Evolutionary conservation across 768 basidiomycete genomes (phyloP), one percentile per base, ranked within the genome.

Genomic region (Brasilioporus rufonigricans): DNA sequence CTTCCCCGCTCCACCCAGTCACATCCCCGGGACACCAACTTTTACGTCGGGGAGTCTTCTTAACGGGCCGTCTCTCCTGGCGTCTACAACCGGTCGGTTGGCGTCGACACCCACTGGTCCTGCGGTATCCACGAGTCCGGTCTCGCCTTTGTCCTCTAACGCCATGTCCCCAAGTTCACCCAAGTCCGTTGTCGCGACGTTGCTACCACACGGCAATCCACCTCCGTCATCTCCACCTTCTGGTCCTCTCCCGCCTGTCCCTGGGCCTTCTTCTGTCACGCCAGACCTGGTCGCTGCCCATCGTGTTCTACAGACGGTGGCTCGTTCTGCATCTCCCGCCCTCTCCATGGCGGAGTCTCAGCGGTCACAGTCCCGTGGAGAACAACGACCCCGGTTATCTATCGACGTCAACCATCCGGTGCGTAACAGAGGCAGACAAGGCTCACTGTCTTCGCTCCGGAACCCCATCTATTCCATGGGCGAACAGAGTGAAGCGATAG

Each of bases 221-320:
- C 85, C 85, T 0, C 83, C 80, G 0, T 82, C 81, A 0, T 74
- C 71, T 2, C 86, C 86, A 0, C 86, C 86, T 0, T 69, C 75
- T 0, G 61, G 74, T 0, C 86, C 87, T 0, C 77, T 88, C 4
- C 87, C 87, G 0, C 85, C 87, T 4, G 60, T 88, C 2, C 87
- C 87, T 0, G 85, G 82, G 2, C 82, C 82, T 0, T 83, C 83
- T 2, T 75, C 81, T 19, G 76, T 83, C 74, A 77, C 53, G 67
- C 35, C 82, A 80, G 55, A 79, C 75, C 29, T 71, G 76, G 35
- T 72, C 74, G 19, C 73, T 79, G 38, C 75, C 70, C 72, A 75
- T 16, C 71, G 73, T 41, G 66, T 69, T 9, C 57, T 67, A 16
- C 66, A 68, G 39, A 65, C 65, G 1, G 43, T 16, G 16, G 26